phyloP scores from a whole-genome alignment of 2,329 filamentous ascomycete genomes.

The Alternaria atra region DNA sequence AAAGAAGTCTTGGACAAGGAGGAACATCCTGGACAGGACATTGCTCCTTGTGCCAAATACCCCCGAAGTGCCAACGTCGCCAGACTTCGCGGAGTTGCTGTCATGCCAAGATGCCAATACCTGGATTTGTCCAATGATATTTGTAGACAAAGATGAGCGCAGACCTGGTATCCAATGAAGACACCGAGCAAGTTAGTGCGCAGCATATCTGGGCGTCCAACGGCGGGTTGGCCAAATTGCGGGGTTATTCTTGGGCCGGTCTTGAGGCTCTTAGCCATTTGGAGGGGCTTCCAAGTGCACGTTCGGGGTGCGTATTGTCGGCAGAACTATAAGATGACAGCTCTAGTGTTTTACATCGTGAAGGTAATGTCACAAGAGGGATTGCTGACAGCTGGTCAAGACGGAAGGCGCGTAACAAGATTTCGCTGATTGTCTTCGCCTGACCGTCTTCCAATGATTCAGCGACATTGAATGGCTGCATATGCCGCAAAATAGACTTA shows the following conservation, averaged over 20 bases:
- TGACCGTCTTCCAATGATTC: background rate
- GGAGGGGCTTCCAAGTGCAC: background rate
- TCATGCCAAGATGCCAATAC: constrained; percentile 11
- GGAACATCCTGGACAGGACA: background rate
- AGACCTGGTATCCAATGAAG: constrained; percentile 10
- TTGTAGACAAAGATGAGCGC: background rate
- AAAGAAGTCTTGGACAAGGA: constrained; percentile 1
- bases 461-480: background rate
- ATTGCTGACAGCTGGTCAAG: background rate
- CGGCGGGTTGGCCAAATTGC: constrained; percentile 23
- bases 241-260: constrained; percentile 24
- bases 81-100: background rate
- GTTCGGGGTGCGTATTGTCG: background rate
- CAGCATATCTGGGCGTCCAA: constrained; percentile 10
- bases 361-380: background rate
- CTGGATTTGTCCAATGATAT: background rate
- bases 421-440: background rate
- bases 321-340: background rate
- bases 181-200: background rate
- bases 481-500: background rate
- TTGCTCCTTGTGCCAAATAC: background rate
- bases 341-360: background rate
- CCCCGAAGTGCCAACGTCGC: background rate
- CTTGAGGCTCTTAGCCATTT: constrained; percentile 3
- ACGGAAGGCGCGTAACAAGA: background rate